Conservation (phyloP, 1,284 basidiomycete species). For the Cutaneotrichosporon arboriforme region DNA sequence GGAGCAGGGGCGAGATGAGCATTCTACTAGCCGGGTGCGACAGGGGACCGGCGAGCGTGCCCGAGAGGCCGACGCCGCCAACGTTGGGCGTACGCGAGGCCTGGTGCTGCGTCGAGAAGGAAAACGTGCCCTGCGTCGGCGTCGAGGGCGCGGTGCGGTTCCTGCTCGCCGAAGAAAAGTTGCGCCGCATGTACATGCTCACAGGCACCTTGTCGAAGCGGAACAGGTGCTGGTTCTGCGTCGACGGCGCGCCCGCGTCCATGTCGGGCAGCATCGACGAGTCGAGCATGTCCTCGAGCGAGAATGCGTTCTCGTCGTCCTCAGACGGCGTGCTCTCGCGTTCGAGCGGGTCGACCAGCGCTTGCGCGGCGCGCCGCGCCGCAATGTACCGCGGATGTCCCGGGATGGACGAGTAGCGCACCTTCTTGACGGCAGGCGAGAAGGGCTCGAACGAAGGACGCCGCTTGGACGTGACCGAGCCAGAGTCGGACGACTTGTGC, state of each 20-base stretch:
- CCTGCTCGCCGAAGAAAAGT: slow-evolving; percentile 7
- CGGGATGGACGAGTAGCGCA: slow-evolving; percentile 43
- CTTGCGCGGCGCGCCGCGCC: slow-evolving; percentile 27
- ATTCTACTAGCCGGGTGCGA: slow-evolving; percentile 15
- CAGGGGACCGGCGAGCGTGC: slow-evolving; percentile 14
- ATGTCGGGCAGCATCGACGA: slow-evolving; percentile 29
- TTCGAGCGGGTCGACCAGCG: slow-evolving; percentile 25
- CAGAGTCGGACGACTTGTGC: slow-evolving; percentile 24
- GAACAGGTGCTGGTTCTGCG: slow-evolving; percentile 28
- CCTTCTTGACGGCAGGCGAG: slow-evolving; percentile 29
- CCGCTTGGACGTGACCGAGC: slow-evolving; percentile 25
- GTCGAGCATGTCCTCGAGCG: slow-evolving; percentile 44
- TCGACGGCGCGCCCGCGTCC: slow-evolving; percentile 10
- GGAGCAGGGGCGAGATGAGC: slow-evolving; percentile 18
- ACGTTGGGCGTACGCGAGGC: not conserved
- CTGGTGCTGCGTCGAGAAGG: slow-evolving; percentile 10
- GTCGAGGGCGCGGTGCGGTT: slow-evolving; percentile 12
- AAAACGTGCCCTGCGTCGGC: slow-evolving; percentile 7
- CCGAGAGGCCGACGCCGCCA: slow-evolving; percentile 3
- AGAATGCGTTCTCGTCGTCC: slow-evolving; percentile 25
- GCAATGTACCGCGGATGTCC: slow-evolving; percentile 43
- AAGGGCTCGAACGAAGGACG: slow-evolving; percentile 25
- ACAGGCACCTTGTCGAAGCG: slow-evolving; percentile 37
- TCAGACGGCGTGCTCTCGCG: slow-evolving; percentile 30
- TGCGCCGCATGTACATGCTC: slow-evolving; percentile 9